Evolutionary conservation across 129 eudicot genomes (phyloP).

Genomic region (Mikania micrantha): DNA sequence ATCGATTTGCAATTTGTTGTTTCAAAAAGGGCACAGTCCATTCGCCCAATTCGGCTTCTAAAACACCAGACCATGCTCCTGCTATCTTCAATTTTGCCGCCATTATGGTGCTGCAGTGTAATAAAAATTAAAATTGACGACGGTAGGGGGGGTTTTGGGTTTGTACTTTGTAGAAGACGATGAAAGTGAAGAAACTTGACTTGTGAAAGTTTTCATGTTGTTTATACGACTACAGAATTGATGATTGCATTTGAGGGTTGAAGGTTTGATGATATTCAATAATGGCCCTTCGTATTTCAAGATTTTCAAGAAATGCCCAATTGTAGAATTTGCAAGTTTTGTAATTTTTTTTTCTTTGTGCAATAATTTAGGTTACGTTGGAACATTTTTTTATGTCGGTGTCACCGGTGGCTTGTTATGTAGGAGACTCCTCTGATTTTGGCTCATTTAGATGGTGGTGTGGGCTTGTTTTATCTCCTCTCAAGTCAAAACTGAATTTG

Average conservation of each 20-base stretch:
- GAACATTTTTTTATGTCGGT: too few species aligned
- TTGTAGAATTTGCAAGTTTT: too few species aligned
- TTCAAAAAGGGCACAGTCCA: constrained; percentile 74
- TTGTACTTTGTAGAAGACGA: constrained; percentile 21
- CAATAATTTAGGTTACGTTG: too few species aligned
- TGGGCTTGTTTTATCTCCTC: too few species aligned
- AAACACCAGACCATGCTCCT: constrained; percentile 80
- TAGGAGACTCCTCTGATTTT: too few species aligned
- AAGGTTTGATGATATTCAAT: neutral
- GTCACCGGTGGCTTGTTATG: too few species aligned
- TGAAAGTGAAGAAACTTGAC: constrained; percentile 18
- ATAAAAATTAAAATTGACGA: neutral
- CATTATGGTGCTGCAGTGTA: constrained; percentile 11
- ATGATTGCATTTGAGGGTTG: neutral
- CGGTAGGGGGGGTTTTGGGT: constrained; percentile 4
- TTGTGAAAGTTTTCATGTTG: neutral
- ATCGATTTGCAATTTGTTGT: constrained; percentile 51
- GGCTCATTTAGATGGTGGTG: too few species aligned
- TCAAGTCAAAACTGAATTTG: too few species aligned
- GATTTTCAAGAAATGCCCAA: neutral
- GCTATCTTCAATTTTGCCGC: constrained; percentile 66
- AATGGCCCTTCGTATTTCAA: constrained; percentile 1
- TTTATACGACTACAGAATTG: neutral
- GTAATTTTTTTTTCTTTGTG: too few species aligned
- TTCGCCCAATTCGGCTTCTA: constrained; percentile 57